Percentiles rank a stretch among this genome's conserved stretches.
Evolutionary conservation across 495 filamentous ascomycete genomes (phyloP).

Genomic region (Xylaria grammica): DNA sequence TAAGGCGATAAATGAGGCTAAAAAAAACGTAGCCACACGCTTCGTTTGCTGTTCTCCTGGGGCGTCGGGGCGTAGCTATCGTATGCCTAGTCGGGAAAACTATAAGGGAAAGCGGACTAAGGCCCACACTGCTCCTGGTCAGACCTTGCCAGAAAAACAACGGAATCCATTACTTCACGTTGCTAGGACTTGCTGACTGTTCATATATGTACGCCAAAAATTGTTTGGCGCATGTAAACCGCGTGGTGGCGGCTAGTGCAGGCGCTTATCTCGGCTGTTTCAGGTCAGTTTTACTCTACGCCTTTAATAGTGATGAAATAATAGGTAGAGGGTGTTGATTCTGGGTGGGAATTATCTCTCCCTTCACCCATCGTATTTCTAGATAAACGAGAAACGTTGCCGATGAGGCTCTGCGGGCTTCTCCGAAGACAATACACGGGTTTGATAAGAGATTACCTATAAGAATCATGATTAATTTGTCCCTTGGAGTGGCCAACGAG

Average conservation of each 20-base stretch:
- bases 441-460: no score
- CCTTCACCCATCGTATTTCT: no score
- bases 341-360: no score
- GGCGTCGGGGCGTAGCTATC: no score
- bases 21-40: neutral
- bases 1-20: neutral
- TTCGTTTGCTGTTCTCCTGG: neutral
- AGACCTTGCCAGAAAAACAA: neutral
- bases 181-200: neutral
- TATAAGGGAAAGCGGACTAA: neutral
- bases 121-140: neutral
- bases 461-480: no score
- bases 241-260: conserved; percentile 1
- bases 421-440: no score
- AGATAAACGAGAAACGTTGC: no score
- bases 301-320: neutral
- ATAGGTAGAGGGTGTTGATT: neutral
- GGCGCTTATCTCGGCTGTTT: neutral
- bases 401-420: no score
- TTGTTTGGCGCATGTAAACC: no score
- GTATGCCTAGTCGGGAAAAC: no score
- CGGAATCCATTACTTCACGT: neutral
- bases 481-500: no score
- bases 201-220: no score
- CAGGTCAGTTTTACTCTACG: neutral